Percentiles rank a stretch among this genome's conserved stretches.
These are phyloP conservation scores for Apiospora kogelbergensis DNA, from an alignment of 2,329 filamentous ascomycete species.

Conservation along the genomic window DNA sequence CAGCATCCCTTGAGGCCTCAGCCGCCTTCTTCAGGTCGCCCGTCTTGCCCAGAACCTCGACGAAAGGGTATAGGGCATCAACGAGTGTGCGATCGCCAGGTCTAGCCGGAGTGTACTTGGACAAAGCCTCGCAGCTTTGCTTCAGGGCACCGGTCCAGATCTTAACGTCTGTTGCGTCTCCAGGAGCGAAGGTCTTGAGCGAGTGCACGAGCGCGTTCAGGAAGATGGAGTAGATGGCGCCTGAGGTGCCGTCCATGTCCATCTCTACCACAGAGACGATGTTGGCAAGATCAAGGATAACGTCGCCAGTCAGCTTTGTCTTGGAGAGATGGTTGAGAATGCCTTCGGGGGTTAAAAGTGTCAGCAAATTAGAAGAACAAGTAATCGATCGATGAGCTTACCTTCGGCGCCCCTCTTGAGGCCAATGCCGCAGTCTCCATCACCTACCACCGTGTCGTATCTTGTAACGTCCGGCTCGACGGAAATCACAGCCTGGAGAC, in stretches of 20 bases:
- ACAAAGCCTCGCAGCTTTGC: slow-evolving; percentile 68
- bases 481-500: slow-evolving; percentile 60
- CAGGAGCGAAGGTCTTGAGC: slow-evolving; percentile 43
- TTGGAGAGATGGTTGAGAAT: slow-evolving; percentile 50
- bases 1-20: slow-evolving; percentile 70
- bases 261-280: slow-evolving; percentile 57
- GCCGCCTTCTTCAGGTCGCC: slow-evolving; percentile 72
- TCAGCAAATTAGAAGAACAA: background rate
- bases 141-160: slow-evolving; percentile 66
- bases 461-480: slow-evolving; percentile 71
- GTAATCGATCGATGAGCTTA: slow-evolving; percentile 30
- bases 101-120: slow-evolving; percentile 83
- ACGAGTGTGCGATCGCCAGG: slow-evolving; percentile 88
- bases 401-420: slow-evolving; percentile 84
- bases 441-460: slow-evolving; percentile 81
- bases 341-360: slow-evolving; percentile 36
- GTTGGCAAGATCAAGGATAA: slow-evolving; percentile 50
- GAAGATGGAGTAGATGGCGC: slow-evolving; percentile 75
- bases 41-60: slow-evolving; percentile 65
- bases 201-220: slow-evolving; percentile 78
- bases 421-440: slow-evolving; percentile 87
- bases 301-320: slow-evolving; percentile 49
- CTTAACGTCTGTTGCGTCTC: slow-evolving; percentile 36
- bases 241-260: slow-evolving; percentile 62
- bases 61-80: slow-evolving; percentile 87